A percentile compares a stretch with the other conserved stretches of the same genome.
These are phyloP conservation scores for Royoungia palumana DNA, from an alignment of 768 basidiomycete genomes.

Conservation along the genomic window DNA sequence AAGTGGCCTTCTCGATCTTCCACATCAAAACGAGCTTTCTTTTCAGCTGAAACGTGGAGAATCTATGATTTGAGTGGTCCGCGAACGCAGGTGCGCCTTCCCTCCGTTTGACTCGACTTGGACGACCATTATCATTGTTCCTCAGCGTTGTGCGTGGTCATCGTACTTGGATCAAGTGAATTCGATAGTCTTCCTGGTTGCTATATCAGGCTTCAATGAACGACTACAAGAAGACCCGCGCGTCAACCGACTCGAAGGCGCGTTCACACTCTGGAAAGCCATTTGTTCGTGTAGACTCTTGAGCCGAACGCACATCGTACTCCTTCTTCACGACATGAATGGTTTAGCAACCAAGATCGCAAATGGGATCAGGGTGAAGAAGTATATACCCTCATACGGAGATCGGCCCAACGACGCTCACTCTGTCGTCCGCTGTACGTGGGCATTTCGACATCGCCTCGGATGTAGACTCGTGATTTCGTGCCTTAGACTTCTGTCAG, in stretches of 20 bases:
- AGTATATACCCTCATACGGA: conserved; percentile 64
- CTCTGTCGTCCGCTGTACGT: conserved; percentile 63
- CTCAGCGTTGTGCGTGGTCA: conserved; percentile 73
- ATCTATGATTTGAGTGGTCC: conserved; percentile 78
- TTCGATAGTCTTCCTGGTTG: conserved; percentile 78
- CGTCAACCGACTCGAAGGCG: conserved; percentile 73
- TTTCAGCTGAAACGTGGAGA: conserved; percentile 52
- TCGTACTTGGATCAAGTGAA: conserved; percentile 78
- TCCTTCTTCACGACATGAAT: conserved; percentile 70
- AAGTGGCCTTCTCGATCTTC: not conserved
- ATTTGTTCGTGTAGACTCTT: conserved; percentile 65
- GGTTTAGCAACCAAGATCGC: conserved; percentile 62
- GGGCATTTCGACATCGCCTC: not conserved
- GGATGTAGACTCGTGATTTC: not conserved
- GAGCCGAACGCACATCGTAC: conserved; percentile 52
- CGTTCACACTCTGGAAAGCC: conserved; percentile 66
- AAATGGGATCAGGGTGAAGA: conserved; percentile 52
- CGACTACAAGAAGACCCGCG: conserved; percentile 63
- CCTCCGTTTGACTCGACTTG: not conserved
- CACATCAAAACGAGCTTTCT: not conserved
- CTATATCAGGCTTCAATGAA: conserved; percentile 82
- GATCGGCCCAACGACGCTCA: conserved; percentile 65
- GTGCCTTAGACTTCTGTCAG: conserved; percentile 51
- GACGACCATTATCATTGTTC: not conserved
- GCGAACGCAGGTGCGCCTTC: conserved; percentile 50